Base-by-base conservation (phyloP, 2,329 filamentous ascomycete genomes). In the Aspergillus udagawae region DNA sequence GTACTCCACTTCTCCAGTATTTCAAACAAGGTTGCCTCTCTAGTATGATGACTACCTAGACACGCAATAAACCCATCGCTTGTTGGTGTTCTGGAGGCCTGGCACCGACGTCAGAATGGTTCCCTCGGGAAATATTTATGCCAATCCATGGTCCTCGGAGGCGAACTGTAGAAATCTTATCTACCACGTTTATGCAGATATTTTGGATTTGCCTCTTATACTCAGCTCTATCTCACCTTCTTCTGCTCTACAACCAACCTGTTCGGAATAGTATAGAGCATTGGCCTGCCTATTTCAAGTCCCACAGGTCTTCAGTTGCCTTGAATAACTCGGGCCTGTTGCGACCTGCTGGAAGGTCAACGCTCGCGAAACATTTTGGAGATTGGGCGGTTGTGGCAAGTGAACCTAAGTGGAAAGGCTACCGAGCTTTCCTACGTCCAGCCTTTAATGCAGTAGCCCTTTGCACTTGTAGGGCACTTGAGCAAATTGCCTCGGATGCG, bases 31-130 rank as follows among this genome's bases (percentile, higher is more conserved):
- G 32, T 35, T 35, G 32, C 1, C 32, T 35, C 32, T 17, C 14
- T 14, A 12, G 3, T 44, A 23, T 21, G 4, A 4, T 23, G n/a
- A 44, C n/a, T 20, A 44, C 21, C 8, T 20, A 44, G 41, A 44
- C 21, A 44, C 6, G 20, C 41, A 12, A 7, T 44, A 21, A 8
- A 20, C 9, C 20, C n/a, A 47, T 14, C n/a, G 32, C 44, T 27
- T 14, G 44, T 47, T 47, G 41, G 21, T 21, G 27, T 28, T 29
- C 23, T 42, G 32, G 51, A 44, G 51, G 47, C 49, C 29, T 50
- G 41, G 50, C 56, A 27, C 54, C 54, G 54, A 59, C 54, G 57
- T 56, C 57, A 59, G 51, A 59, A 49, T 27, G 50, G 51, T 27
- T 52, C 49, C 53, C 38, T 49, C 57, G 53, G 53, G 47, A 54